A percentile compares a stretch with the other conserved stretches of the same genome.
Evolutionary conservation across 164 flowering plant species (phyloP).

Genomic region (Tetrastigma voinierianum): DNA sequence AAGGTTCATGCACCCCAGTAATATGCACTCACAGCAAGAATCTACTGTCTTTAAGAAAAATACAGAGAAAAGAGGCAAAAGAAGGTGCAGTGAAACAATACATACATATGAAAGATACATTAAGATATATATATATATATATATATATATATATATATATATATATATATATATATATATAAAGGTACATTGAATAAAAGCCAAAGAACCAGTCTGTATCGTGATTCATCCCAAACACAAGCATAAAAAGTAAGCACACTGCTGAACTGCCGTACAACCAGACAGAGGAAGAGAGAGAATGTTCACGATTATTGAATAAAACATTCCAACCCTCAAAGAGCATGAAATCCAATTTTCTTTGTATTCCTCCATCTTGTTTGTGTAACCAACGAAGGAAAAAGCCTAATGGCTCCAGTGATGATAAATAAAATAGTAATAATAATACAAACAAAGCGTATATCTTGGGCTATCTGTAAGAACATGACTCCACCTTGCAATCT

Average conservation of each 20-base stretch:
- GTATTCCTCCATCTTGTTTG: not conserved
- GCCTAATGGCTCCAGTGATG: not conserved
- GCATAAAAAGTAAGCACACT: not conserved
- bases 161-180: not conserved
- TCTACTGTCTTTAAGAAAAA: constrained; percentile 3
- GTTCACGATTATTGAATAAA: not conserved
- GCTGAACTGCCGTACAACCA: not conserved
- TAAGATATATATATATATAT: not conserved
- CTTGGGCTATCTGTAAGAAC: not conserved
- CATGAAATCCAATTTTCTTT: not conserved
- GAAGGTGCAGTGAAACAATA: not conserved
- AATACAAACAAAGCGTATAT: not conserved
- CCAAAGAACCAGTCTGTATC: not conserved
- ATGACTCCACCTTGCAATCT: constrained; percentile 72
- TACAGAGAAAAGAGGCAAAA: not conserved
- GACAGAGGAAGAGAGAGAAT: not conserved
- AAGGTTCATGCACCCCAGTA: constrained; percentile 97
- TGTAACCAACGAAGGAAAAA: not conserved
- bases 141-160: not conserved
- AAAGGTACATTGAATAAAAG: not conserved
- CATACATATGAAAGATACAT: too few species aligned
- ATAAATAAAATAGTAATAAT: not conserved
- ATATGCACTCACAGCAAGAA: constrained; percentile 84
- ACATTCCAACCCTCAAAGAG: not conserved
- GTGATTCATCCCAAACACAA: too few species aligned